Evolutionary conservation across 106 monocot species (phyloP), one percentile per base, ranked within the genome.

Genomic region (Dendrobium nobile): DNA sequence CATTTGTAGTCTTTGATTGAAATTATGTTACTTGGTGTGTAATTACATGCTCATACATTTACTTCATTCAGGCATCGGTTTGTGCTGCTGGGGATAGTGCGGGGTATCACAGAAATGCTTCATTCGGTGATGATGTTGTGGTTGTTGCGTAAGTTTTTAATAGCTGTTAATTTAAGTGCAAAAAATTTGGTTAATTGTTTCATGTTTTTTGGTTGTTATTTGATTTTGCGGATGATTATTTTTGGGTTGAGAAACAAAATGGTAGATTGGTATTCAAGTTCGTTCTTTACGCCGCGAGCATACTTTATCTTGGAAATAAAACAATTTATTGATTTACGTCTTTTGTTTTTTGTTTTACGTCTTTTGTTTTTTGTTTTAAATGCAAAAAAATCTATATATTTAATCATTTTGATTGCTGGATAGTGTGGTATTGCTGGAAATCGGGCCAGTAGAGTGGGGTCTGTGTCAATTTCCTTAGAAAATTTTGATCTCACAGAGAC

Each of bases 81-180:
- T 89, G 89, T 42, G 81, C 89, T 45, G 89, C 86, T 20, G 89
- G 89, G 10, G 86, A 89, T 61, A 89, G 89, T 47, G 86, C 89
- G 19, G 79, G 82, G 10, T 89, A 87, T 72, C 82, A 84, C 70
- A 79, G 89, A 77, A 82, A 70, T 47, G 80, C 89, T 77, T 79
- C 77, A 17, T 90, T 82, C 47, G 85, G 83, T 15, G 89, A 90
- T 79, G 89, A 90, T 68, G 89, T 90, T 19, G 89, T 90, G 10
- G 74, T 90, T 68, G 89, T 90, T 40, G 89, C 89, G 87, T 90
- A 47, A 87, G 89, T 79, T 9, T 42, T 72, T 17, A 37, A 19
- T 77, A 33, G 18, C 7, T 76, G 1, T 44, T 58, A 11, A 59
- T 78, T 58, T 13, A 37, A 28, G 19, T 11, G 8, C 47, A 26